Evolutionary conservation across 345 rosid genomes (phyloP).

Genomic region (Gossypium raimondii): DNA sequence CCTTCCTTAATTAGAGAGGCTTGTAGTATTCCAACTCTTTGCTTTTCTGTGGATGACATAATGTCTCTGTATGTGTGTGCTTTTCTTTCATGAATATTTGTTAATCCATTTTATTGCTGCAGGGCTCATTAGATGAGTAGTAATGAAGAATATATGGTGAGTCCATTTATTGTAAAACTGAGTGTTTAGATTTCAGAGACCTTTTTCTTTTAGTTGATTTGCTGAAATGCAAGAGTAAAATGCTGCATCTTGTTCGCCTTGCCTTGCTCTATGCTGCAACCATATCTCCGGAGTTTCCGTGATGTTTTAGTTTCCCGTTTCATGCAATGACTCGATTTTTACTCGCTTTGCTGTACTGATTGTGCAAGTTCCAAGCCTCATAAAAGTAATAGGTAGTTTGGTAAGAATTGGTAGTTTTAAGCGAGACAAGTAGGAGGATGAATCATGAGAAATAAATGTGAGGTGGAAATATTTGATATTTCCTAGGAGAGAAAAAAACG

Average conservation of each 20-base stretch:
- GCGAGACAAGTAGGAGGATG: no score
- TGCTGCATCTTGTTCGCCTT: neutral
- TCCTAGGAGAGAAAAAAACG: no score
- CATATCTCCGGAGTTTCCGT: neutral
- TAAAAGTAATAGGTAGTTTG: neutral
- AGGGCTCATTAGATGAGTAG: neutral
- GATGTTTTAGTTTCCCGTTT: neutral
- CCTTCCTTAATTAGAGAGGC: neutral
- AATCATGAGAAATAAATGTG: no score
- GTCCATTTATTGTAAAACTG: neutral
- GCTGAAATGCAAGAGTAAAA: neutral
- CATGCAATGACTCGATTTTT: neutral
- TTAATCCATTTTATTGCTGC: no score
- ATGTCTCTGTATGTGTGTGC: no score
- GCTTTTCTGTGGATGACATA: neutral
- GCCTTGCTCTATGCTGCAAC: neutral
- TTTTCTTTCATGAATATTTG: no score
- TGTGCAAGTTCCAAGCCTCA: no score
- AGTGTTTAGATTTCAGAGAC: neutral
- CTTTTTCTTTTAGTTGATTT: neutral
- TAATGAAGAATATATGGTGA: neutral
- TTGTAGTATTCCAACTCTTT: neutral
- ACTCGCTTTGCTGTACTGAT: no score
- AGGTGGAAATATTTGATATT: no score
- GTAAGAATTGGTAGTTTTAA: no score